These are phyloP conservation scores for Acer yangbiense DNA, from an alignment of 345 rosid species.

Conservation along the genomic window DNA sequence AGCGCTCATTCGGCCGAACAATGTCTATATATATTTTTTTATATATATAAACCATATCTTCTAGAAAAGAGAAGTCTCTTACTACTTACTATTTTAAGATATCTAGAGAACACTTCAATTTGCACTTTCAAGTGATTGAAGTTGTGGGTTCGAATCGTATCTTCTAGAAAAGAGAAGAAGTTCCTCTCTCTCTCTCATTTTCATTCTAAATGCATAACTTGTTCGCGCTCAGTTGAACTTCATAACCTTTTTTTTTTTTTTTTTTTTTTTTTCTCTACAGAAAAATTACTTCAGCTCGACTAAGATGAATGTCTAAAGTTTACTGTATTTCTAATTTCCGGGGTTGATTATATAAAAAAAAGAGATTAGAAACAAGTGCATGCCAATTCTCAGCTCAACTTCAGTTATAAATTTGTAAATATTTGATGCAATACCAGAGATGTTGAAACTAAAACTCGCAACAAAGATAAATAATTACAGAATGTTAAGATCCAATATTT, in stretches of 20 bases:
- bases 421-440: neutral
- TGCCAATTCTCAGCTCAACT: neutral
- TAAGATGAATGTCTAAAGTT: neutral
- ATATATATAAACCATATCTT: neutral
- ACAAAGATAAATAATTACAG: slow-evolving; percentile 10
- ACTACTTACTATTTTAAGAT: neutral
- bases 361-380: neutral
- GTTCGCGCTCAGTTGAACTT: neutral
- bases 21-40: too few relatives aligned
- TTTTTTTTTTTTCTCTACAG: too few relatives aligned
- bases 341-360: neutral
- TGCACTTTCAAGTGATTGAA: neutral
- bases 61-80: neutral
- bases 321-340: neutral
- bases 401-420: neutral
- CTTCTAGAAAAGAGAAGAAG: too few relatives aligned
- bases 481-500: neutral
- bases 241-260: neutral
- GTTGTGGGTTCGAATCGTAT: too few relatives aligned
- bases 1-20: too few relatives aligned
- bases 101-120: neutral
- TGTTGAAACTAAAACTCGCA: slow-evolving; percentile 1
- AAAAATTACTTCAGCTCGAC: neutral
- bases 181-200: neutral
- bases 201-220: neutral